phyloP scores from a whole-genome alignment of 1,139 yeast species.

The Suhomyces atakaporum region DNA sequence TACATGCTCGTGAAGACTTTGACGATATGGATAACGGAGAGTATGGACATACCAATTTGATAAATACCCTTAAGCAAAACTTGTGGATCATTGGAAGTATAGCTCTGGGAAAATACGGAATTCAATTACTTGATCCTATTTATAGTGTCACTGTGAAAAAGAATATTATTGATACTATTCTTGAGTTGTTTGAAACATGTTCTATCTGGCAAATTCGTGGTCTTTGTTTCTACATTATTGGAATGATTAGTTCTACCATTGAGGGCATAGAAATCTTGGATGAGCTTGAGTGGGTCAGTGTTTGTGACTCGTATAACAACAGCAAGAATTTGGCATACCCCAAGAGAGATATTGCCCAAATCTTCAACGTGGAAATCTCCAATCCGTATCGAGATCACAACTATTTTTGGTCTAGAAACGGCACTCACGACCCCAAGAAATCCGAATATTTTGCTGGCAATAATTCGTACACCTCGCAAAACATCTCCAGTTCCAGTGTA shows the following conservation, averaged over 20 bases:
- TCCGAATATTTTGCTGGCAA: too few species aligned
- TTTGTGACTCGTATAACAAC: slow-evolving; percentile 50
- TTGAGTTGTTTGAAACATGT: slow-evolving; percentile 42
- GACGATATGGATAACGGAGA: slow-evolving; percentile 10
- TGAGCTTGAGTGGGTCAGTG: slow-evolving; percentile 75
- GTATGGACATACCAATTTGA: slow-evolving; percentile 12
- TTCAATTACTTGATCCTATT: slow-evolving; percentile 63
- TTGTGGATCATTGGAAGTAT: slow-evolving; percentile 89
- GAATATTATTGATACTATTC: slow-evolving; percentile 55
- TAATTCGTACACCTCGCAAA: slow-evolving; percentile 2
- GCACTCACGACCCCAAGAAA: too few species aligned
- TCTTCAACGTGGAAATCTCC: slow-evolving; percentile 27
- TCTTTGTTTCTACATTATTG: slow-evolving; percentile 75
- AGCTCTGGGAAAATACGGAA: slow-evolving; percentile 69
- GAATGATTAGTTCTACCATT: slow-evolving; percentile 68
- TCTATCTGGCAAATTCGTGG: slow-evolving; percentile 68
- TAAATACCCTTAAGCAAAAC: slow-evolving; percentile 61
- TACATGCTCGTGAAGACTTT: slow-evolving; percentile 18
- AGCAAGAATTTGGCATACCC: slow-evolving; percentile 66
- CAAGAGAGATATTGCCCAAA: slow-evolving; percentile 16
- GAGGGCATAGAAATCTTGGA: slow-evolving; percentile 89
- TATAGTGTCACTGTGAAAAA: slow-evolving; percentile 46
- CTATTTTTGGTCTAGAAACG: slow-evolving; percentile 7
- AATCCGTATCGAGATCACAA: slow-evolving; percentile 29
- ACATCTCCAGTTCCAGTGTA: slow-evolving; percentile 6